These are phyloP conservation scores for Ophiosphaerella korrae DNA, from an alignment of 2,329 filamentous ascomycete species.

Conservation along the genomic window DNA sequence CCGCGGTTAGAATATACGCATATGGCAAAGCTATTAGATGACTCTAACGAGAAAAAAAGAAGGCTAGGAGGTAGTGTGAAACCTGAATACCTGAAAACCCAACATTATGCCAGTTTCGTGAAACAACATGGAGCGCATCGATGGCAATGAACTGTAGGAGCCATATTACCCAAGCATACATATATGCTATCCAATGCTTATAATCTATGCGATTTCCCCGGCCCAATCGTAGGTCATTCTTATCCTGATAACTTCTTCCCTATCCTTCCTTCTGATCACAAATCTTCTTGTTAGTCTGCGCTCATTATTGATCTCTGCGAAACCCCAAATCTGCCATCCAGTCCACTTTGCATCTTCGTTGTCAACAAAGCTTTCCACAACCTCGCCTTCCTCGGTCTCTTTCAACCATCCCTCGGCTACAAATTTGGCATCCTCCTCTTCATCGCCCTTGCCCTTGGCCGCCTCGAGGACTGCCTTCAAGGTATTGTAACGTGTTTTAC, in stretches of 20 bases:
- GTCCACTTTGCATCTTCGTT: constrained; percentile 45
- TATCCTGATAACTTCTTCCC: constrained; percentile 34
- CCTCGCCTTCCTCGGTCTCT: constrained; percentile 36
- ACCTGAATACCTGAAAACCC: too few species aligned
- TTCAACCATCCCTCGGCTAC: constrained; percentile 36
- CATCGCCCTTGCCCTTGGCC: constrained; percentile 22
- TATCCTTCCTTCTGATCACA: constrained; percentile 39
- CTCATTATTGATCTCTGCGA: constrained; percentile 36
- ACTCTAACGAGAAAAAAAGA: too few species aligned
- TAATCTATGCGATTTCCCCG: constrained; percentile 16
- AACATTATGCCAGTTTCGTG: too few species aligned
- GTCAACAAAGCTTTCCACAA: constrained; percentile 43
- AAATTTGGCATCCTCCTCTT: constrained; percentile 30
- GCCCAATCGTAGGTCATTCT: constrained; percentile 44
- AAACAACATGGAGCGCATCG: too few species aligned
- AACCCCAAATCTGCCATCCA: constrained; percentile 43
- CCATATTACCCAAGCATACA: too few species aligned
- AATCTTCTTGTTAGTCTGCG: constrained; percentile 40
- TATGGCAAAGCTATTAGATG: too few species aligned
- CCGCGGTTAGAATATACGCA: too few species aligned
- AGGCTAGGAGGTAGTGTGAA: too few species aligned
- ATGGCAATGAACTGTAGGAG: too few species aligned
- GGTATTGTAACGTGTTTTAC: constrained; percentile 60
- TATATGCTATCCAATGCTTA: too few species aligned
- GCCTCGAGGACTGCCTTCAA: constrained; percentile 31